Conservation (phyloP, 2,329 filamentous ascomycete species). For the Epichloe gansuensis region DNA sequence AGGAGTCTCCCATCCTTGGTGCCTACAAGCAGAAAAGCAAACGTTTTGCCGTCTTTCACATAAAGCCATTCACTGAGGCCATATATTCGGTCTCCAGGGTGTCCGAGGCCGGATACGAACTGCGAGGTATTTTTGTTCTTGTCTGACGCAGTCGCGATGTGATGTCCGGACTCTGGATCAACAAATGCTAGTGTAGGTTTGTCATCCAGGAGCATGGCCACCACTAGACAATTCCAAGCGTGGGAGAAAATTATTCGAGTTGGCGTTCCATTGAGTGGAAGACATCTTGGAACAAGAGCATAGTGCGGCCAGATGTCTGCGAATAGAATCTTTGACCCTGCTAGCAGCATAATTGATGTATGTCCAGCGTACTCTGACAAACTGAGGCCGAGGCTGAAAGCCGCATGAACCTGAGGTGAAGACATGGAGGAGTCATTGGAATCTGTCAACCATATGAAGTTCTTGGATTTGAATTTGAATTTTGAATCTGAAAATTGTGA, state of each 20-base stretch:
- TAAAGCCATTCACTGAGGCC: conserved; percentile 54
- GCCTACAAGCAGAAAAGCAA: conserved; percentile 51
- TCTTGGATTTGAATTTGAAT: conserved; percentile 26
- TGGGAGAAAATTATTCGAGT: conserved; percentile 43
- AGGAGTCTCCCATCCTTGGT: conserved; percentile 42
- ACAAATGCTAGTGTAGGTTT: conserved; percentile 42
- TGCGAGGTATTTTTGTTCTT: conserved; percentile 28
- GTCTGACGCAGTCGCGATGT: conserved; percentile 35
- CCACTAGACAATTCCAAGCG: conserved; percentile 38
- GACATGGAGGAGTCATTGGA: conserved; percentile 31
- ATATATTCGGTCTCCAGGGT: conserved; percentile 45
- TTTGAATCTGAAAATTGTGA: conserved; percentile 21
- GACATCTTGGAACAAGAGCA: conserved; percentile 36
- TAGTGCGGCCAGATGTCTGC: conserved; percentile 35
- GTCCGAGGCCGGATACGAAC: conserved; percentile 44
- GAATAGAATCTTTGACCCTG: conserved; percentile 38
- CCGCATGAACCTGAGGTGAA: conserved; percentile 36
- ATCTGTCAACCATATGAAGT: conserved; percentile 40
- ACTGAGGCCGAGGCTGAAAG: conserved; percentile 28
- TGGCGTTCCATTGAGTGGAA: conserved; percentile 36
- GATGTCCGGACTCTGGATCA: conserved; percentile 40
- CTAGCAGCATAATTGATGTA: conserved; percentile 35
- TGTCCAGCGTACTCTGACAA: conserved; percentile 27
- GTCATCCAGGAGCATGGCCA: conserved; percentile 33
- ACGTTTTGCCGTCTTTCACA: conserved; percentile 41